A percentile compares a stretch with the other conserved stretches of the same genome.
Conservation (phyloP, 2,329 filamentous ascomycete genomes). For the Fusarium sp. region DNA sequence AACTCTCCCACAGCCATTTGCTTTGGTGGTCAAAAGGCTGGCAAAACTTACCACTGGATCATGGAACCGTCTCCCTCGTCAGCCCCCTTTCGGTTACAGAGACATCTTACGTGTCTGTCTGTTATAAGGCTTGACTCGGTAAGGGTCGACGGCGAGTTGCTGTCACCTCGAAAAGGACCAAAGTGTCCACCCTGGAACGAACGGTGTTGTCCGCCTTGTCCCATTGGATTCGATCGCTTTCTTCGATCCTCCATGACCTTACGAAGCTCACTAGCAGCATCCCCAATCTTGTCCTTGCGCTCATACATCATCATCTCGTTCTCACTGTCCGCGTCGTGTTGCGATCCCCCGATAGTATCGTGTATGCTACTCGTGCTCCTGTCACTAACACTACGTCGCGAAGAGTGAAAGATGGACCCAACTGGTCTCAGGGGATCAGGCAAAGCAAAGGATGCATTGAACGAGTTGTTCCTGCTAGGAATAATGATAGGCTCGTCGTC, state of each 20-base stretch:
- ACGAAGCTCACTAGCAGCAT: constrained; percentile 68
- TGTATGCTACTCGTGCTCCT: constrained; percentile 56
- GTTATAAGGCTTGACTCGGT: constrained; percentile 58
- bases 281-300: constrained; percentile 54
- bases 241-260: constrained; percentile 65
- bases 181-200: constrained; percentile 46
- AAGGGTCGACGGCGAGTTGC: constrained; percentile 62
- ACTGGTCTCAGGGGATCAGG: constrained; percentile 63
- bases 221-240: constrained; percentile 50
- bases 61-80: constrained; percentile 63
- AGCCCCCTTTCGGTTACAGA: constrained; percentile 59
- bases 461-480: constrained; percentile 65
- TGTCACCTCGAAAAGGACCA: constrained; percentile 48
- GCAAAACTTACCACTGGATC: constrained; percentile 67
- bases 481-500: constrained; percentile 74
- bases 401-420: constrained; percentile 58
- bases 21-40: background rate
- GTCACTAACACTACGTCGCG: constrained; percentile 60
- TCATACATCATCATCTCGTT: constrained; percentile 67
- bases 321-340: constrained; percentile 63
- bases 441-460: constrained; percentile 64
- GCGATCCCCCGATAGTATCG: constrained; percentile 49
- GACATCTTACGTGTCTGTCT: constrained; percentile 62
- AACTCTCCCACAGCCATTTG: background rate
- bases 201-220: constrained; percentile 47